Base-by-base conservation (phyloP, 2,329 filamentous ascomycete species). In the Sordariomycetes sp. region DNA sequence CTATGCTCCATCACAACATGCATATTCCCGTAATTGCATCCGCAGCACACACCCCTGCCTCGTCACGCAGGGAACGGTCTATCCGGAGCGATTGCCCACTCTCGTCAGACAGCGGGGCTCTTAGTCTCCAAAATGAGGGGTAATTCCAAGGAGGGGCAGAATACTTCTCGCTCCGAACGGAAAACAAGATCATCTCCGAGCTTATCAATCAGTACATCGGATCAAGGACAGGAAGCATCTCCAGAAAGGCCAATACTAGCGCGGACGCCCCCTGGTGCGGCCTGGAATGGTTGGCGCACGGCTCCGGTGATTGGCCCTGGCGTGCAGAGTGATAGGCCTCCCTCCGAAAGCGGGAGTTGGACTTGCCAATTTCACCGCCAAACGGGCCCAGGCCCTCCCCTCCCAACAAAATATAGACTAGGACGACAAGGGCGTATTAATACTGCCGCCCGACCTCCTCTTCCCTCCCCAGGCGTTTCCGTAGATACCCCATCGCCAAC, bases 391-490 rank as follows among this genome's bases (percentile, higher is more conserved):
- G 45, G 13, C 52, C 34, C 52, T 53, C 48, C 20, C n/a, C 20
- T 22, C 50, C 50, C n/a, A 53, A 53, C 28, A 53, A 53, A 53
- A 53, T 13, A 53, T 13, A 53, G 52, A n/a, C n/a, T 25, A 53
- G 7, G n/a, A 13, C n/a, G 3, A 32, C 34, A 20, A n/a, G n/a
- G 13, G n/a, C 45, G 8, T 48, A 20, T 50, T 54, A 54, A 22
- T 54, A 24, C n/a, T 42, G 32, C 53, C 53, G 45, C 20, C 36
- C 42, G 53, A 59, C 54, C 52, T 60, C 56, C 32, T 57, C 57
- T 55, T 59, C 50, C 54, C 48, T 53, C 59, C 28, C 39, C 54
- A 53, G 58, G 54, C 50, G 62, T 55, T 59, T 48, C 53, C 61
- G 51, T 52, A 48, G 28, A 53, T 50, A 50, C 36, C 54, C 17